A percentile compares a stretch with the other conserved stretches of the same genome.
Conservation (phyloP, 768 basidiomycete genomes). For the Melanogaster broomeanus region DNA sequence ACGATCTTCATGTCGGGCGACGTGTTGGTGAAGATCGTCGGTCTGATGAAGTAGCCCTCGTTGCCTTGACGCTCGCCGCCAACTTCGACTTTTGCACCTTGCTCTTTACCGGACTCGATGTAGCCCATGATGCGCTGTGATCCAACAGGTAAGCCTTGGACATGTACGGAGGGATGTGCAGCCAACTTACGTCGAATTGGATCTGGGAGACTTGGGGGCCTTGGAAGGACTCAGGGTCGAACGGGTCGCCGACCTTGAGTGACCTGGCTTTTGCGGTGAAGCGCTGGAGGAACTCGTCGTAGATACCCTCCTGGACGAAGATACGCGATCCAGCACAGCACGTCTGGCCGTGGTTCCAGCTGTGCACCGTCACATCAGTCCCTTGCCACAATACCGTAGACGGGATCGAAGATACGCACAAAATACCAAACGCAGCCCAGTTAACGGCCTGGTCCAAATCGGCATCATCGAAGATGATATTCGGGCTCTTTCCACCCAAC, state of each 20-base stretch:
- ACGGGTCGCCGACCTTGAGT: slow-evolving; percentile 74
- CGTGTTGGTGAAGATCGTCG: slow-evolving; percentile 73
- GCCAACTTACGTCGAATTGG: slow-evolving; percentile 63
- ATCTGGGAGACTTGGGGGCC: slow-evolving; percentile 79
- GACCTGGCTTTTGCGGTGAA: slow-evolving; percentile 56
- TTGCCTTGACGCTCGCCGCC: slow-evolving; percentile 64
- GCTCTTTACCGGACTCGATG: slow-evolving; percentile 71
- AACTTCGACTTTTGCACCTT: slow-evolving; percentile 65
- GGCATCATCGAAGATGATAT: slow-evolving; percentile 50
- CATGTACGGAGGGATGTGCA: neutral
- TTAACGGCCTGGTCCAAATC: slow-evolving; percentile 57
- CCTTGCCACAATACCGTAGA: slow-evolving; percentile 3
- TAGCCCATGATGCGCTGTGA: slow-evolving; percentile 71
- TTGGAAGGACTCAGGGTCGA: slow-evolving; percentile 57
- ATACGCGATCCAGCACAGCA: slow-evolving; percentile 84
- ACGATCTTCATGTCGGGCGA: slow-evolving; percentile 75
- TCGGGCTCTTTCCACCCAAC: slow-evolving; percentile 54
- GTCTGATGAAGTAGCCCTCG: slow-evolving; percentile 71
- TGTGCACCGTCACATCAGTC: slow-evolving; percentile 28
- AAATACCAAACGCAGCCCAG: slow-evolving; percentile 74
- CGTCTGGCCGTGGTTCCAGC: slow-evolving; percentile 74
- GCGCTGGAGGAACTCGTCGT: slow-evolving; percentile 69
- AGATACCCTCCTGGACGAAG: slow-evolving; percentile 76
- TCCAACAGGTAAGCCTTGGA: neutral
- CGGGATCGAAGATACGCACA: slow-evolving; percentile 45